A percentile compares a stretch with the other conserved stretches of the same genome.
Evolutionary conservation across 139 green algal genomes (phyloP).

Genomic region (Closterium sp.): DNA sequence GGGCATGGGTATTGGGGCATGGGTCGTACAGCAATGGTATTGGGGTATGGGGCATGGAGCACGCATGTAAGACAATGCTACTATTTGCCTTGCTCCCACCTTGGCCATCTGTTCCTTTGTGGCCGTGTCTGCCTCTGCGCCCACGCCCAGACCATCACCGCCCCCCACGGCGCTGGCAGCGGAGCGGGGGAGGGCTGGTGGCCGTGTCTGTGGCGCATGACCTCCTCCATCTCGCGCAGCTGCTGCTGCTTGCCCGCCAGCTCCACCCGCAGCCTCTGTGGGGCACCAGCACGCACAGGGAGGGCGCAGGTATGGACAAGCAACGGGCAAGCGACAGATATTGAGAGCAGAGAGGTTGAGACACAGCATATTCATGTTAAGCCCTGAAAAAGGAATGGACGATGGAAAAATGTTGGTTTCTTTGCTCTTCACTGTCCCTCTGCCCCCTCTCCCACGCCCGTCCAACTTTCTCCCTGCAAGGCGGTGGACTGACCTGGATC

Average conservation of each 20-base stretch:
- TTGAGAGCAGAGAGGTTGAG: neutral
- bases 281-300: neutral
- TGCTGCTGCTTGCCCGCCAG: neutral
- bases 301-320: neutral
- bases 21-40: no score
- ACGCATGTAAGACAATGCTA: no score
- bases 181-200: neutral
- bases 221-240: neutral
- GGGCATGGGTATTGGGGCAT: no score
- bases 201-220: neutral
- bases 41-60: no score
- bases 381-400: neutral
- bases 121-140: neutral
- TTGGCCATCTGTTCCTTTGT: neutral
- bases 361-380: neutral
- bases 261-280: neutral
- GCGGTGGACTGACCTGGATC: slow-evolving; percentile 6
- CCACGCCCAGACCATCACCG: neutral
- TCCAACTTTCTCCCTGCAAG: neutral
- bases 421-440: neutral
- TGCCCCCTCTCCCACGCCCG: neutral
- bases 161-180: neutral
- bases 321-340: neutral
- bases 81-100: neutral
- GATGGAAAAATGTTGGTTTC: neutral